Evolutionary conservation across 768 basidiomycete genomes (phyloP), one percentile per base, ranked within the genome.

Genomic region (Tylopilus cervinicoccineus): DNA sequence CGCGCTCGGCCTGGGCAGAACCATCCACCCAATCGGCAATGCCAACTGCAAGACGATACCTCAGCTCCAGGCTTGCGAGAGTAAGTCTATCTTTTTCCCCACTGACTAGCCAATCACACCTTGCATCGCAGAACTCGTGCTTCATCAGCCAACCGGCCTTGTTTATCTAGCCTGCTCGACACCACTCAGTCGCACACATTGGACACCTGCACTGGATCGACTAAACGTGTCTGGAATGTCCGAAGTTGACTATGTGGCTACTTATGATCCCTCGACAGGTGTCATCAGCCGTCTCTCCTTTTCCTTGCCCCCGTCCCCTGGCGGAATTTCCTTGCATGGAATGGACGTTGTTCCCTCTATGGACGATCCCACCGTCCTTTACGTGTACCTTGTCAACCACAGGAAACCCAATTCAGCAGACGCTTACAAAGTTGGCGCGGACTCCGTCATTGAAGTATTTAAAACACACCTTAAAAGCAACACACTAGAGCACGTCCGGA

Each of bases 331-430:
- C 17, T 57, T 80, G 11, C 83, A 86, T 48, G 85, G 85, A 14
- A 78, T 88, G 76, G 86, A 86, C 47, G 76, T 86, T 19, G 81
- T 84, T 9, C 70, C 75, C 2, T 81, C 82, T 7, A 55, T 68
- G 2, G 54, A 69, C 3, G 66, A 82, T 47, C 70, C 77, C 5
- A 64, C 70, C 11, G 63, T 74, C 39, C 72, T 86, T 9, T 85
- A 76, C 52, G 69, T 88, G 14, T 88, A 86, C 57, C 68, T 84
- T n/a, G 70, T 88, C 53, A 88, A 88, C 60, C 86, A 88, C 61
- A 79, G 83, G 26, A 70, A 67, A 17, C 85, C 84, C 0, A 47
- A 70, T 2, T 63, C 63, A 14, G 70, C 64, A 12, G 60, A 69
- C 20, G 65, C 77, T 1, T 55, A 48, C 6, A 54, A 60, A 13